These are phyloP conservation scores for Elaeagnus macrophylla DNA, from an alignment of 306 rosid species.

Conservation along the genomic window DNA sequence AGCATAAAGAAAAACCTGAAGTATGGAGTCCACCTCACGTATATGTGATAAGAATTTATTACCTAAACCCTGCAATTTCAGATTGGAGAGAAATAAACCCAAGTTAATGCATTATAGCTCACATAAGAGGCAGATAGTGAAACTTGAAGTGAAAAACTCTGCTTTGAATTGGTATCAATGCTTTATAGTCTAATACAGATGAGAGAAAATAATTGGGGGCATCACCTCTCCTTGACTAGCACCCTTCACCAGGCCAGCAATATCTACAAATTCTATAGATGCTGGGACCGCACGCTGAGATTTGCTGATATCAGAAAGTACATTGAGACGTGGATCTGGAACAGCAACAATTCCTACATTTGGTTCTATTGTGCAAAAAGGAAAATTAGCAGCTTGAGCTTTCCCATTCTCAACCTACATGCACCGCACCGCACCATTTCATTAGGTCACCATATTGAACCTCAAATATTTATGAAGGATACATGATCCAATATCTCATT, in stretches of 20 bases:
- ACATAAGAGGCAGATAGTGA: conserved; percentile 6
- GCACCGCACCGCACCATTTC: conserved; percentile 14
- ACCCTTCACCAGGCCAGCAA: conserved; percentile 95
- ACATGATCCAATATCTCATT: conserved; percentile 3
- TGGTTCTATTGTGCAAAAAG: conserved; percentile 97
- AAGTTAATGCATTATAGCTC: conserved; percentile 7
- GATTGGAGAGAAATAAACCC: conserved; percentile 11
- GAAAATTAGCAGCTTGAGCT: conserved; percentile 98
- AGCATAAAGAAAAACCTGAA: conserved; percentile 54
- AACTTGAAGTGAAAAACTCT: not conserved
- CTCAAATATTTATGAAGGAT: conserved; percentile 1
- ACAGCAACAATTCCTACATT: conserved; percentile 97
- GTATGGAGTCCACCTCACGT: conserved; percentile 94
- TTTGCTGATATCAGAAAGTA: conserved; percentile 87
- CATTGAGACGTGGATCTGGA: conserved; percentile 81
- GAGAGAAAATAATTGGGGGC: conserved; percentile 3
- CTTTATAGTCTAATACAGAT: conserved; percentile 7
- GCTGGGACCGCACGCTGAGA: conserved; percentile 83
- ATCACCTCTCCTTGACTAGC: conserved; percentile 95
- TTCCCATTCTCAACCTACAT: conserved; percentile 92
- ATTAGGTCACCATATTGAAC: conserved; percentile 15
- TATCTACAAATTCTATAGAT: conserved; percentile 89
- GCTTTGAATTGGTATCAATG: not conserved
- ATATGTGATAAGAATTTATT: conserved; percentile 87
- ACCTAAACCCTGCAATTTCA: conserved; percentile 74